Conservation (phyloP, 2,329 filamentous ascomycete species). For the Botrytis squamosa region DNA sequence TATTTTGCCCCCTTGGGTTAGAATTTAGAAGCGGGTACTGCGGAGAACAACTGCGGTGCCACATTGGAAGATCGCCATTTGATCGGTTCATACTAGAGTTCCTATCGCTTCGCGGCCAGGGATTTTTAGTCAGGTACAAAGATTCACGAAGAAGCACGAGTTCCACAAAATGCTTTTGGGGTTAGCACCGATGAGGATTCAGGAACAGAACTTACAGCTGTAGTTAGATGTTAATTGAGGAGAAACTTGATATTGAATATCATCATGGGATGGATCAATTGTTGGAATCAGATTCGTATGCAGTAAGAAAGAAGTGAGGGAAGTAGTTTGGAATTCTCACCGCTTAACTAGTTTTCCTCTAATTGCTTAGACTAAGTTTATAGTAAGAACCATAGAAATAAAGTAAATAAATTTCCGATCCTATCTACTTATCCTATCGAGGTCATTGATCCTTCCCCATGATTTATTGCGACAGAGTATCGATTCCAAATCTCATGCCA, state of each 20-base stretch:
- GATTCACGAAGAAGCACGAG: slow-evolving; percentile 9
- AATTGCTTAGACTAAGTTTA: neutral
- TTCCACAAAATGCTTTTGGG: slow-evolving; percentile 17
- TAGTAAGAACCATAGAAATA: slow-evolving; percentile 6
- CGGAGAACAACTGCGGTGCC: slow-evolving; percentile 5
- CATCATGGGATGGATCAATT: neutral
- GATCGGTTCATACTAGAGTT: slow-evolving; percentile 15
- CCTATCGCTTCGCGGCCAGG: neutral
- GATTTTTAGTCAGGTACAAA: slow-evolving; percentile 20
- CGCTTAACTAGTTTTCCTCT: neutral
- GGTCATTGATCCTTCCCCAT: slow-evolving; percentile 8
- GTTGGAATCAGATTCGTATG: neutral
- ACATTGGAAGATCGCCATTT: slow-evolving; percentile 18
- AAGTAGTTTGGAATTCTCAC: neutral
- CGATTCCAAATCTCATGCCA: neutral
- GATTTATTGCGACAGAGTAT: neutral
- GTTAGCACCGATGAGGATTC: slow-evolving; percentile 2
- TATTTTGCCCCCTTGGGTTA: neutral
- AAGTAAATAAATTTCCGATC: slow-evolving; percentile 7
- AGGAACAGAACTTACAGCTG: neutral
- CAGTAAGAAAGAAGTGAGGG: neutral
- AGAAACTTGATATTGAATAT: slow-evolving; percentile 3
- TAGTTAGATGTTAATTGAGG: neutral
- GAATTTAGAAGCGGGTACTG: slow-evolving; percentile 10
- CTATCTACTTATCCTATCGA: neutral